A percentile compares a stretch with the other conserved stretches of the same genome.
Conservation (phyloP, 176 grass and related monocot species). For the Thalia dealbata region DNA sequence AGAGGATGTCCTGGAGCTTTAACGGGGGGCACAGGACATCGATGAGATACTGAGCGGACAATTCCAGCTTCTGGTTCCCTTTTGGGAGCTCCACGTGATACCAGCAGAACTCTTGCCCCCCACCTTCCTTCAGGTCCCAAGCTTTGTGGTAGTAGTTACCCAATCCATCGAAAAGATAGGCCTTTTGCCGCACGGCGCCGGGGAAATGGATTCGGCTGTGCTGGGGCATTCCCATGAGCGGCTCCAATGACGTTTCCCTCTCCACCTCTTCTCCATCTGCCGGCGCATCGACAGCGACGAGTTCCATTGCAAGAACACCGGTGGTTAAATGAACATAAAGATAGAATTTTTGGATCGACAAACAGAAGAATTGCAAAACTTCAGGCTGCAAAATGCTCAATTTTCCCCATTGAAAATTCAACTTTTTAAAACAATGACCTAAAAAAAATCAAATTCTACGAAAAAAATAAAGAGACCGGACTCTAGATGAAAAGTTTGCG, state of each 20-base stretch:
- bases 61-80: slow-evolving; percentile 40
- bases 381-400: neutral
- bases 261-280: slow-evolving; percentile 4
- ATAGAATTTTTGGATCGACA: neutral
- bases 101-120: slow-evolving; percentile 46
- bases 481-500: neutral
- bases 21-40: slow-evolving; percentile 77
- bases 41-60: slow-evolving; percentile 76
- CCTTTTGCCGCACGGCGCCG: slow-evolving; percentile 14
- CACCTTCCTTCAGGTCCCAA: slow-evolving; percentile 7
- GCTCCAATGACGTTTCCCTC: neutral
- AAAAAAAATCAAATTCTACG: neutral
- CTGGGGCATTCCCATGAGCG: neutral
- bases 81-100: slow-evolving; percentile 77
- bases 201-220: slow-evolving; percentile 3
- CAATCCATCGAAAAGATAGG: slow-evolving; percentile 14
- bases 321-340: neutral
- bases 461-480: neutral
- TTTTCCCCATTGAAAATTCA: neutral
- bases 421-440: neutral
- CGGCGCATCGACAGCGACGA: neutral
- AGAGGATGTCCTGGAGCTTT: slow-evolving; percentile 89
- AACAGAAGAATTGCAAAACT: neutral
- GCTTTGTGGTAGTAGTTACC: slow-evolving; percentile 8
- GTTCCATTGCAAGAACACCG: slow-evolving; percentile 3